These are phyloP conservation scores for Phoma herbarum DNA, from an alignment of 2,329 filamentous ascomycete genomes.

Conservation along the genomic window DNA sequence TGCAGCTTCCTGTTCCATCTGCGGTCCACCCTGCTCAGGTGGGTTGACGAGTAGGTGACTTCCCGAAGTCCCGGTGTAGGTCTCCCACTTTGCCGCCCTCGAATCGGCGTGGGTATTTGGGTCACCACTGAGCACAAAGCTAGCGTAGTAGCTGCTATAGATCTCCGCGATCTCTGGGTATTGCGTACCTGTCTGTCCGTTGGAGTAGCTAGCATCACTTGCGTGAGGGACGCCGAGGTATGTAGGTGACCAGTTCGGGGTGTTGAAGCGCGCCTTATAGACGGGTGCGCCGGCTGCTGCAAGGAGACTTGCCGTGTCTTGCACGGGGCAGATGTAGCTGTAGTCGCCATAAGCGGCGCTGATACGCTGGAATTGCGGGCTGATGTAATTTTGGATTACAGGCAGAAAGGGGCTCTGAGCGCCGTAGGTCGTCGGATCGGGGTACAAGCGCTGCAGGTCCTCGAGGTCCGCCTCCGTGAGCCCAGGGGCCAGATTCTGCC, in stretches of 20 bases:
- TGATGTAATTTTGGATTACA: slow-evolving; percentile 52
- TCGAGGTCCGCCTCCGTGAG: slow-evolving; percentile 40
- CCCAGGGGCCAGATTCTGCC: slow-evolving; percentile 42
- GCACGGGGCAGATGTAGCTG: slow-evolving; percentile 48
- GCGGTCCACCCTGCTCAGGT: slow-evolving; percentile 30
- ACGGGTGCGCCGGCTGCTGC: slow-evolving; percentile 36
- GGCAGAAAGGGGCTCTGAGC: slow-evolving; percentile 23
- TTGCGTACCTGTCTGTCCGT: slow-evolving; percentile 37
- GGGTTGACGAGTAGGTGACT: slow-evolving; percentile 38
- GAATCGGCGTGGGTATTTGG: slow-evolving; percentile 41
- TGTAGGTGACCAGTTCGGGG: slow-evolving; percentile 38
- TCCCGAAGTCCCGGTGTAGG: slow-evolving; percentile 31
- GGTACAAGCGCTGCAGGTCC: slow-evolving; percentile 46
- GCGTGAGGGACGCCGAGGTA: slow-evolving; percentile 48
- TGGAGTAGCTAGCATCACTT: slow-evolving; percentile 43
- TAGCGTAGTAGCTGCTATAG: slow-evolving; percentile 49
- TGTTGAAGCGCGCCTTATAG: slow-evolving; percentile 50
- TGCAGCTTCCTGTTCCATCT: slow-evolving; percentile 37
- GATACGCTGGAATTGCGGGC: slow-evolving; percentile 56
- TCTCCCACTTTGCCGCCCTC: slow-evolving; percentile 41
- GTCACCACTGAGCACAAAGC: slow-evolving; percentile 48
- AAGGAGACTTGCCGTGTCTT: slow-evolving; percentile 42
- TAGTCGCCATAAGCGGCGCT: slow-evolving; percentile 53
- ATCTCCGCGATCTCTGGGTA: slow-evolving; percentile 43
- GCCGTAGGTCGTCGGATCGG: slow-evolving; percentile 24